Evolutionary conservation across 164 flowering plant species (phyloP).

Genomic region (Vitis cinerea): DNA sequence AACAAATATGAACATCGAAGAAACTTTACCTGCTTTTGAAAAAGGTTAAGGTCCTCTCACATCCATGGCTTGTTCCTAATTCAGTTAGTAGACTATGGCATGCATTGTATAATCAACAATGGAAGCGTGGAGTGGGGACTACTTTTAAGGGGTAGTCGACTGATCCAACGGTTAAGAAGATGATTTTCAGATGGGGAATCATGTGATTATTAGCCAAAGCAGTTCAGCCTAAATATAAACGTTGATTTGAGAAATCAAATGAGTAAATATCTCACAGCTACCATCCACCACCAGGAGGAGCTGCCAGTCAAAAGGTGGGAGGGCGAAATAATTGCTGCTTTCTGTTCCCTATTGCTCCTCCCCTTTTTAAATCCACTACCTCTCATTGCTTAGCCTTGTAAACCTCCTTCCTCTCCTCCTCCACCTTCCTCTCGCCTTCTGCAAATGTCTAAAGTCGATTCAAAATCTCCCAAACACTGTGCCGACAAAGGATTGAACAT

Average conservation of each 20-base stretch:
- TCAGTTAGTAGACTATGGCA: neutral
- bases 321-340: constrained; percentile 36
- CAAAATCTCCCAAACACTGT: constrained; percentile 59
- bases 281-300: constrained; percentile 13
- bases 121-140: too few species aligned
- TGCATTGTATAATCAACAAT: too few species aligned
- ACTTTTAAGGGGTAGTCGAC: neutral
- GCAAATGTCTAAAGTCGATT: constrained; percentile 48
- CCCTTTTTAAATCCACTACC: constrained; percentile 21
- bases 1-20: too few species aligned
- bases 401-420: constrained; percentile 8
- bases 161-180: constrained; percentile 1
- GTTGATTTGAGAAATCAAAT: constrained; percentile 1
- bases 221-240: too few species aligned
- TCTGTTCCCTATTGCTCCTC: constrained; percentile 8
- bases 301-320: constrained; percentile 34
- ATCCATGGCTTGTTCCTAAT: neutral
- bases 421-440: constrained; percentile 5
- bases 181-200: too few species aligned
- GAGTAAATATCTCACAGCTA: constrained; percentile 10
- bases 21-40: neutral
- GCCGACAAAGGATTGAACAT: constrained; percentile 31
- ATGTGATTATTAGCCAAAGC: too few species aligned
- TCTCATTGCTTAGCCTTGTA: constrained; percentile 26
- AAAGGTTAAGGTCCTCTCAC: constrained; percentile 8